Evolutionary conservation across 805 yeast species (phyloP).

Genomic region (Teunomyces funiuensis): DNA sequence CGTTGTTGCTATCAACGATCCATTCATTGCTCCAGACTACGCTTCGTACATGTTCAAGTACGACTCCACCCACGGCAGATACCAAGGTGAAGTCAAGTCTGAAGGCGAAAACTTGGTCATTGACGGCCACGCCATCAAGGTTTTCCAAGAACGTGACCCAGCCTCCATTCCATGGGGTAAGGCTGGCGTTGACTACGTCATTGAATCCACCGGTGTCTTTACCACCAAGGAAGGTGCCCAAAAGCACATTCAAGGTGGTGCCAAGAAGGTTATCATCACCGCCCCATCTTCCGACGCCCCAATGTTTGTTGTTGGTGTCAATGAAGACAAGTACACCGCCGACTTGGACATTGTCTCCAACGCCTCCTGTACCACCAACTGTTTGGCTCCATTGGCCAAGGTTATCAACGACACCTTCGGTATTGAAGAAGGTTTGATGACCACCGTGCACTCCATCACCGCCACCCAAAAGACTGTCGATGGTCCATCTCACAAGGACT

Average conservation of each 20-base stretch:
- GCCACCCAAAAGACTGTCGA: slow-evolving; percentile 39
- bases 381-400: slow-evolving; percentile 40
- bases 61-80: slow-evolving; percentile 37
- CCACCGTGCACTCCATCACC: slow-evolving; percentile 38
- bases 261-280: slow-evolving; percentile 35
- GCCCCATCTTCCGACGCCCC: slow-evolving; percentile 38
- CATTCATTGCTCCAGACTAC: slow-evolving; percentile 35
- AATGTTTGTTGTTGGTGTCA: slow-evolving; percentile 37
- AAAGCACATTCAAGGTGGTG: slow-evolving; percentile 38
- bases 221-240: slow-evolving; percentile 35
- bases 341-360: slow-evolving; percentile 33
- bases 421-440: slow-evolving; percentile 37
- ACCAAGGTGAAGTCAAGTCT: slow-evolving; percentile 27
- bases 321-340: slow-evolving; percentile 32
- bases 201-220: slow-evolving; percentile 38
- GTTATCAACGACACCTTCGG: slow-evolving; percentile 36
- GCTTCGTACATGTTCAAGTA: slow-evolving; percentile 39
- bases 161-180: slow-evolving; percentile 36
- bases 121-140: slow-evolving; percentile 29
- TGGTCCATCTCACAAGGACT: slow-evolving; percentile 40
- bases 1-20: slow-evolving; percentile 35
- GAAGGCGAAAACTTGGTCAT: slow-evolving; percentile 25
- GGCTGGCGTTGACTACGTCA: slow-evolving; percentile 30
- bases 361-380: slow-evolving; percentile 39
- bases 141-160: slow-evolving; percentile 36